Conservation (phyloP, 106 monocot species). For the Cymbidium sinense region DNA sequence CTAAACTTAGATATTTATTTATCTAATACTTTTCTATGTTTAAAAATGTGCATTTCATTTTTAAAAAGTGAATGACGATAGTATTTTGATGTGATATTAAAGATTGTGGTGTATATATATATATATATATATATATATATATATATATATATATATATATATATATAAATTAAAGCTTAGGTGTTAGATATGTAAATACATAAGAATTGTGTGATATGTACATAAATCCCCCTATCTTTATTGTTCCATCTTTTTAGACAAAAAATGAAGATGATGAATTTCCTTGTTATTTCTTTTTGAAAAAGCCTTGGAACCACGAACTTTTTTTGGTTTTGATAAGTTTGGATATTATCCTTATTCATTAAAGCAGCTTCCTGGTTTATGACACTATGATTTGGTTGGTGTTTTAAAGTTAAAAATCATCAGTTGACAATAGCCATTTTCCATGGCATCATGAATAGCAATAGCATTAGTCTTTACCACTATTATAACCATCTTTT, state of each 20-base stretch:
- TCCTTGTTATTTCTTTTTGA: background rate
- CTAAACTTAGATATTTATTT: too few species aligned
- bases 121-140: too few species aligned
- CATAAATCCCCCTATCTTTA: too few species aligned
- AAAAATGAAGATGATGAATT: background rate
- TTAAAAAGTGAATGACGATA: too few species aligned
- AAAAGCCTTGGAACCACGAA: background rate
- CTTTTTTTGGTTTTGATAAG: background rate
- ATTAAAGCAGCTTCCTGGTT: background rate
- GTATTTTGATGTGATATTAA: too few species aligned
- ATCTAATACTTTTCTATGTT: too few species aligned
- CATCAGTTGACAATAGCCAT: background rate
- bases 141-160: too few species aligned
- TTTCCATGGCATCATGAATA: background rate
- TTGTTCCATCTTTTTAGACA: background rate
- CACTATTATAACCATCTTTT: background rate
- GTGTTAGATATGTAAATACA: too few species aligned
- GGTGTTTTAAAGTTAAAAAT: background rate
- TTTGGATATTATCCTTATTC: background rate
- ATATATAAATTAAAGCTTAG: too few species aligned
- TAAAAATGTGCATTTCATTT: too few species aligned
- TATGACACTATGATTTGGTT: background rate
- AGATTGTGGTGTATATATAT: too few species aligned
- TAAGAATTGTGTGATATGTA: too few species aligned
- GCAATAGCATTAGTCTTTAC: background rate